These are phyloP conservation scores for Diaporthe eres DNA, from an alignment of 2,329 filamentous ascomycete species.

Conservation along the genomic window DNA sequence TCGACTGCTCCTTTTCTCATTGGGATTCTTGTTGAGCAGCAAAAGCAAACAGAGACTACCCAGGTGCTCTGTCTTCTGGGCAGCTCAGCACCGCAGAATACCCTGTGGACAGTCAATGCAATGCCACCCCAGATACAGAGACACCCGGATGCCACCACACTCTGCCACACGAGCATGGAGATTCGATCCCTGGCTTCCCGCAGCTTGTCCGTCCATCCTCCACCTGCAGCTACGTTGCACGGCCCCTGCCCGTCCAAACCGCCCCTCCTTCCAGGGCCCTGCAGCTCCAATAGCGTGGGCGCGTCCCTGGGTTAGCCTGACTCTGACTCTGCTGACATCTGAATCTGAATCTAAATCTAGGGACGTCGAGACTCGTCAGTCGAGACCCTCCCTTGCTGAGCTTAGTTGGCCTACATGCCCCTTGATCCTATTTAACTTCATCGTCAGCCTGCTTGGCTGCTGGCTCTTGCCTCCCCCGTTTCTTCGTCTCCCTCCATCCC, in stretches of 20 bases:
- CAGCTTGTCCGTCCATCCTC: conserved; percentile 7
- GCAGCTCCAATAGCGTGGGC: conserved; percentile 32
- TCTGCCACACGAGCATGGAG: not conserved
- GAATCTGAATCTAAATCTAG: conserved; percentile 36
- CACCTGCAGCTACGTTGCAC: not conserved
- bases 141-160: not conserved
- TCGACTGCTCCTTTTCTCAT: not conserved
- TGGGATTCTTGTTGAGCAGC: not conserved
- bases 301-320: conserved; percentile 30
- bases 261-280: not conserved
- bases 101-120: not conserved
- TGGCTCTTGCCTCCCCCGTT: not conserved
- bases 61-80: not conserved
- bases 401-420: conserved; percentile 24
- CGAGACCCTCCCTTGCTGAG: conserved; percentile 35
- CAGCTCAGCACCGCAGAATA: not conserved
- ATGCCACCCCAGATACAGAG: conserved; percentile 12
- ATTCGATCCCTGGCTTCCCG: conserved; percentile 12
- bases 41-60: not conserved
- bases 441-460: conserved; percentile 13
- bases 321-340: conserved; percentile 35
- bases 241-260: conserved; percentile 1
- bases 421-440: conserved; percentile 38
- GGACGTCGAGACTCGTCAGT: conserved; percentile 28
- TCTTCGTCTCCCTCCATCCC: conserved; percentile 5